These are phyloP conservation scores for Ophiostoma montium DNA, from an alignment of 2,329 filamentous ascomycete genomes.

Conservation along the genomic window DNA sequence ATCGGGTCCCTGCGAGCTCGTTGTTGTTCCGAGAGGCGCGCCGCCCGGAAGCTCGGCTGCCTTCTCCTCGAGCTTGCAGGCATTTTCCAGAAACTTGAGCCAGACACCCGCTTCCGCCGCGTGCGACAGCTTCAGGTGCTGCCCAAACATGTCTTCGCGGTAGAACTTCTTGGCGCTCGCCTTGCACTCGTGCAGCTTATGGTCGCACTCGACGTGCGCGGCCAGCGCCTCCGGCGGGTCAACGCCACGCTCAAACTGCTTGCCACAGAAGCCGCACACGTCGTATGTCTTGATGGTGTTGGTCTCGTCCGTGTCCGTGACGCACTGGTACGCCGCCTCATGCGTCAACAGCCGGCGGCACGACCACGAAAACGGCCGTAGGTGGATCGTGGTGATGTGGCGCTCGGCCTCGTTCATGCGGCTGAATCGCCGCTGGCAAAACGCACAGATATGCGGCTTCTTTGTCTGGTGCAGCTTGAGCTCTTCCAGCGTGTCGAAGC, in stretches of 20 bases:
- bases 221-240: not conserved
- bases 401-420: constrained; percentile 15
- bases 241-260: constrained; percentile 7
- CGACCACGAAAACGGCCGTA: constrained; percentile 13
- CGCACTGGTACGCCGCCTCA: constrained; percentile 10
- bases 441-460: constrained; percentile 15
- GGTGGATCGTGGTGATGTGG: constrained; percentile 14
- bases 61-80: constrained; percentile 13
- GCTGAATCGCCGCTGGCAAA: constrained; percentile 12
- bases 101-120: constrained; percentile 13
- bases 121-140: constrained; percentile 14
- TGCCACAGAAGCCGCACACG: constrained; percentile 13
- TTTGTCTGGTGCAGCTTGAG: constrained; percentile 12
- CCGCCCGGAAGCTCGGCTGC: not conserved
- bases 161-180: constrained; percentile 13
- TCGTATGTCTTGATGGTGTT: constrained; percentile 5
- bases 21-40: not conserved
- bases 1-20: not conserved
- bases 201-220: constrained; percentile 10
- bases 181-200: constrained; percentile 14
- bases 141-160: constrained; percentile 14
- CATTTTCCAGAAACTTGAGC: constrained; percentile 14
- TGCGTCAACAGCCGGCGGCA: constrained; percentile 10
- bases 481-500: constrained; percentile 11
- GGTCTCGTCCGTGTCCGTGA: constrained; percentile 6